Evolutionary conservation across 192 early-diverging fungal species (phyloP), one percentile per base, ranked within the genome.

Genomic region (Cetraspora pellucida): DNA sequence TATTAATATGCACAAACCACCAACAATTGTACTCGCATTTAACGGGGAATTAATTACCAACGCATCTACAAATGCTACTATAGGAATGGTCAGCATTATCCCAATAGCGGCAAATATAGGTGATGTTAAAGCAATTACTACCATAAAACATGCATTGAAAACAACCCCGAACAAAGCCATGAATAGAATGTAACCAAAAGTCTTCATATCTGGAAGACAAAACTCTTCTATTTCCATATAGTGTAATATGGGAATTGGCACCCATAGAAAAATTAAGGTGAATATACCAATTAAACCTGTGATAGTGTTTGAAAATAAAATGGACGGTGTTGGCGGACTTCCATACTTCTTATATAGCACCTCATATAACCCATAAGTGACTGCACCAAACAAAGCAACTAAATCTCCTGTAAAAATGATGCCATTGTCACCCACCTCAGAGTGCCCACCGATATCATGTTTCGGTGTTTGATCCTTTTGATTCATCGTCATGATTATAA

Each of bases 291-390:
- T 90, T 25, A 89, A 60, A 23, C 91, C 87, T 3, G 91, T 91
- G 68, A 93, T 77, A 8, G 87, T 87, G 77, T 94, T 93, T 45
- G 91, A 88, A 86, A 93, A 92, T n/a, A 88, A 81, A 66, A 94
- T 82, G 37, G 92, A 88, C 30, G 85, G 77, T 14, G 80, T 76
- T 17, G 80, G 80, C 59, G 91, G 89, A 43, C 91, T 89, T 0
- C 86, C 87, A 68, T 89, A 91, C 80, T 91, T 91, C 72, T 94
- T 95, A 87, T 94, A 95, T 66, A 93, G 78, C 3, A 93, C 92
- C 80, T 90, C 91, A 73, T 93, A 93, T 72, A 92, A 89, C n/a
- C 93, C 94, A 80, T 91, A 92, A 10, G 87, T 65, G 5, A 84
- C 85, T 2, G 93, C 92, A 49, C 90, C 87, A 10, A 87, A 21